Percentiles rank a stretch among this genome's conserved stretches.
phyloP scores from a whole-genome alignment of 768 basidiomycete genomes.

The Pulveroboletus sp. region DNA sequence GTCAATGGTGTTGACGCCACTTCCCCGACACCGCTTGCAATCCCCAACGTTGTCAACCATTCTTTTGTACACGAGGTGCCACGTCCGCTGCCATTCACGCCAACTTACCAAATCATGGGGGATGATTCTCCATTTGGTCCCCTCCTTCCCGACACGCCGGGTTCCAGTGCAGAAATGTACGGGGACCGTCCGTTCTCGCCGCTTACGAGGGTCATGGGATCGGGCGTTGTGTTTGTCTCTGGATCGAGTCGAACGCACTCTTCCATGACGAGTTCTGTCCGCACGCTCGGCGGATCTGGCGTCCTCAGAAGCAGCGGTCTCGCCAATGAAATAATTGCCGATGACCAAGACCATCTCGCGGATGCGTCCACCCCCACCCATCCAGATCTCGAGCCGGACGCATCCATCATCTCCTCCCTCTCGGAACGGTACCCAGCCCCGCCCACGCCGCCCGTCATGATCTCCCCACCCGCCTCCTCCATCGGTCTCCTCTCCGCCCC shows the following conservation, averaged over 20 bases:
- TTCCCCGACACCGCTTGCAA: constrained; percentile 12
- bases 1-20: background rate
- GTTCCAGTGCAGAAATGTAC: constrained; percentile 28
- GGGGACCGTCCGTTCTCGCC: constrained; percentile 29
- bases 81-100: constrained; percentile 14
- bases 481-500: constrained; percentile 21
- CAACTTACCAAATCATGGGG: constrained; percentile 12
- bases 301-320: constrained; percentile 17
- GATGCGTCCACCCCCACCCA: background rate
- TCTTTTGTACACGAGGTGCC: background rate
- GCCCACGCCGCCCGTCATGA: constrained; percentile 25
- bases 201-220: constrained; percentile 21
- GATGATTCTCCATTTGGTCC: constrained; percentile 32
- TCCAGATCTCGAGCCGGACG: background rate
- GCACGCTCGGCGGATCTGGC: constrained; percentile 6
- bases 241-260: constrained; percentile 2
- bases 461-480: constrained; percentile 26
- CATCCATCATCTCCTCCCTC: constrained; percentile 22
- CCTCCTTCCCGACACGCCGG: constrained; percentile 27
- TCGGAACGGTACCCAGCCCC: constrained; percentile 32
- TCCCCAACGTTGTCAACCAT: background rate
- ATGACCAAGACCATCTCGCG: constrained; percentile 1
- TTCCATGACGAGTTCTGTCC: constrained; percentile 14
- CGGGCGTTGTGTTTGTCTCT: background rate
- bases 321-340: constrained; percentile 9